Evolutionary conservation across 257 asterid species (phyloP), one percentile per base, ranked within the genome.

Genomic region (Asclepias syriaca): DNA sequence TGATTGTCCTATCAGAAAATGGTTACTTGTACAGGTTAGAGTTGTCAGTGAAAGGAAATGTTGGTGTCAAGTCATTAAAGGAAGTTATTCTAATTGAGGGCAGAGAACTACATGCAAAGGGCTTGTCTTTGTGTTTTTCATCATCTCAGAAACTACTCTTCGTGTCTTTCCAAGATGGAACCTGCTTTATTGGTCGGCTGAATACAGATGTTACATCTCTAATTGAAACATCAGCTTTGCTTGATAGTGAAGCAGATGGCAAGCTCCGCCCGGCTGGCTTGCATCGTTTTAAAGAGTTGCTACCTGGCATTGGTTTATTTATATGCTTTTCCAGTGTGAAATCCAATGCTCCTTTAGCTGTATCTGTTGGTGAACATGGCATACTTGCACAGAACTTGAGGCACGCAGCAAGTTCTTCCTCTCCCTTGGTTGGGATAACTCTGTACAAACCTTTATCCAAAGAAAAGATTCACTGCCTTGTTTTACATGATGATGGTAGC

Each of bases 401-500:
- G 79, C 90, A 87, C 76, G 77, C 92, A 40, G 97, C 83, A 72
- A 95, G 96, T 78, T 88, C 98, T 66, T 79, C 92, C 32, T 88
- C 99, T 65, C 84, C 97, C 60, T 85, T 90, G 88, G 99, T 95
- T 79, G 99, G 99, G 78, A 84, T 95, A 59, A 85, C 97, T 69
- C 94, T 98, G 57, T 90, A 95, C 81, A 95, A 89, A 85, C 97
- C 98, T 79, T 79, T 95, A 83, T 90, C 99, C 71, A 95, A 95
- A 83, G 99, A 95, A 81, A 95, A 95, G 87, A 82, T 90, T 75
- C 96, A 95, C 82, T 88, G 98, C 82, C 94, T 95, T 83, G 84
- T 87, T 81, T 82, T 95, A 82, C 97, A 92, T 85, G 99, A 95
- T 64, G 99, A 95, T 86, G 99, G 99, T 79, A 95, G 99, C 81